Evolutionary conservation across 2,329 filamentous ascomycete species (phyloP).

Genomic region (Emmonsiellopsis sp.): DNA sequence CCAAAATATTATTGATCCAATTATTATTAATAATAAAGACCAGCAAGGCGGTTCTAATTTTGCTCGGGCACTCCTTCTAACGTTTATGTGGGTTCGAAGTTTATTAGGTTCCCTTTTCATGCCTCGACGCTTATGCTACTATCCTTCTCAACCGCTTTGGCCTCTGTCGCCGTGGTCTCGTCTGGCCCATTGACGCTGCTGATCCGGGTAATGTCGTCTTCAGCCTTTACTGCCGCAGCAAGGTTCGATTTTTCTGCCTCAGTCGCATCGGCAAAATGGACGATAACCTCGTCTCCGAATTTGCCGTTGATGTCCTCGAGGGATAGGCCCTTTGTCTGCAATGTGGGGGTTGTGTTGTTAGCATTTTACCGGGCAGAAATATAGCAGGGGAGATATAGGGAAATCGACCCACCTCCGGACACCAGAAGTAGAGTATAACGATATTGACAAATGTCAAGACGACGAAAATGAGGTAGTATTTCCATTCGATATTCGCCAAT

Average conservation of each 20-base stretch:
- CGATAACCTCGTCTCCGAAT: not conserved
- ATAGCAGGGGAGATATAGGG: not conserved
- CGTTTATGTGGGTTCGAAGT: too few relatives aligned
- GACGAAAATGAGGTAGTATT: not conserved
- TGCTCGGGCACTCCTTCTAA: too few relatives aligned
- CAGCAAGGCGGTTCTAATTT: too few relatives aligned
- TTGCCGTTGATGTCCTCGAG: too few relatives aligned
- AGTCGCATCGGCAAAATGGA: not conserved
- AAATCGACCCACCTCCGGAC: not conserved
- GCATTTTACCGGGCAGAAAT: too few relatives aligned
- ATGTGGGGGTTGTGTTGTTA: too few relatives aligned
- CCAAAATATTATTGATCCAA: too few relatives aligned
- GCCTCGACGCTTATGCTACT: not conserved
- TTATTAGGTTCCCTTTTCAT: not conserved
- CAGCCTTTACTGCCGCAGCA: not conserved
- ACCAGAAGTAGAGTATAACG: not conserved
- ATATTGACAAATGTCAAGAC: not conserved
- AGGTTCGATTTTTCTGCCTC: not conserved
- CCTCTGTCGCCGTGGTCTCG: not conserved
- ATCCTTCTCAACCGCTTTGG: not conserved
- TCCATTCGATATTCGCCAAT: not conserved
- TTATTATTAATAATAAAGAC: too few relatives aligned
- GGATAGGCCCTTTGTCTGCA: too few relatives aligned
- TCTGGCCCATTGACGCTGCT: not conserved
- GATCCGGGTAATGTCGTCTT: not conserved